These are phyloP conservation scores for Fusarium proliferatum DNA, from an alignment of 2,329 filamentous ascomycete species.

Conservation along the genomic window DNA sequence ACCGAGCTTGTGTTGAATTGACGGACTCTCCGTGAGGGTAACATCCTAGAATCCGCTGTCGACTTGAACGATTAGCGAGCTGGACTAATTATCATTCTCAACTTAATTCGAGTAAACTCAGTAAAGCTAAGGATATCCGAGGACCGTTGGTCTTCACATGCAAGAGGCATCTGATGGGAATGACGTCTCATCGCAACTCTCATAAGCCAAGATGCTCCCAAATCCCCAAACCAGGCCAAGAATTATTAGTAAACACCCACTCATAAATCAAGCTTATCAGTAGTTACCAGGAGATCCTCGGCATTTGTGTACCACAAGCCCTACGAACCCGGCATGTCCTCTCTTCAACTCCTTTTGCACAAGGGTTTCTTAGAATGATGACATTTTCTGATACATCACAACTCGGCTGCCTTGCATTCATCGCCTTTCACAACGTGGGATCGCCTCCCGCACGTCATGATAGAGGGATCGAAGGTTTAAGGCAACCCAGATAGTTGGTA, in stretches of 20 bases:
- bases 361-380: not conserved
- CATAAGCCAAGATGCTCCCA: not conserved
- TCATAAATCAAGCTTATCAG: constrained; percentile 9
- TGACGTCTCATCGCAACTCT: constrained; percentile 1
- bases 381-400: constrained; percentile 32
- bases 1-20: constrained; percentile 18
- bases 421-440: constrained; percentile 12
- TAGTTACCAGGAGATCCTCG: not conserved
- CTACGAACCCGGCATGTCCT: not conserved
- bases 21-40: not conserved
- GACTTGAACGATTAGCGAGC: not conserved
- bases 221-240: constrained; percentile 6
- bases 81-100: not conserved
- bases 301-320: not conserved
- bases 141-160: constrained; percentile 19
- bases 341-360: constrained; percentile 5
- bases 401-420: constrained; percentile 18
- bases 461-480: constrained; percentile 25
- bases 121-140: not conserved
- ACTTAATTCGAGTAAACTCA: not conserved
- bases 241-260: not conserved
- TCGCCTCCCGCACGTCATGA: constrained; percentile 28
- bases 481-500: constrained; percentile 23
- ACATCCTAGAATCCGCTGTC: not conserved
- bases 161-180: not conserved